A percentile compares a stretch with the other conserved stretches of the same genome.
Conservation (phyloP, 768 basidiomycete species). For the Mrakia frigida region DNA sequence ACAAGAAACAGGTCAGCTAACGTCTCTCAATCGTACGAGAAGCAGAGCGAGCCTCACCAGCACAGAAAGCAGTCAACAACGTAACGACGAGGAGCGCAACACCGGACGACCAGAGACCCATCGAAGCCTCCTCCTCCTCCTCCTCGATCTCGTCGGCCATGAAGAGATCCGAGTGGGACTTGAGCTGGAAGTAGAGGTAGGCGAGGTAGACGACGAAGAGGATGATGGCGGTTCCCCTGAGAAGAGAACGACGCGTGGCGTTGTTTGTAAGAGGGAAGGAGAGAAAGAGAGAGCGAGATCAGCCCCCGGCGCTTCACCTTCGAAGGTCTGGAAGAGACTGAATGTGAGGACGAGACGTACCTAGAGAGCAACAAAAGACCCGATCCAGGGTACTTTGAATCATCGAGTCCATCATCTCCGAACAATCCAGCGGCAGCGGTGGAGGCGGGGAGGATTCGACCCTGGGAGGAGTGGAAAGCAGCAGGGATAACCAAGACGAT, state of each 20-base stretch:
- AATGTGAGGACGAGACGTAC: too few relatives aligned
- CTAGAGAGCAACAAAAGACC: not conserved
- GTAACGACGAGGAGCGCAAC: slow-evolving; percentile 39
- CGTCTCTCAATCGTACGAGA: too few relatives aligned
- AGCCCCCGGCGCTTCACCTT: not conserved
- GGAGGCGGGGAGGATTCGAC: slow-evolving; percentile 38
- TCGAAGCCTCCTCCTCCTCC: slow-evolving; percentile 27
- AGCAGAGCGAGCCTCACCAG: too few relatives aligned
- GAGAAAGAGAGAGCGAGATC: not conserved
- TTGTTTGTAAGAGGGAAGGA: not conserved
- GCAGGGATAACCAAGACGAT: slow-evolving; percentile 89
- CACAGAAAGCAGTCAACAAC: slow-evolving; percentile 47
- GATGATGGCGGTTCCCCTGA: slow-evolving; percentile 28
- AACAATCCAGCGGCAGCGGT: not conserved
- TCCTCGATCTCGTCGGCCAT: slow-evolving; percentile 29
- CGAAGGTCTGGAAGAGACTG: too few relatives aligned
- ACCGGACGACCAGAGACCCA: slow-evolving; percentile 34
- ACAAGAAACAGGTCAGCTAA: too few relatives aligned
- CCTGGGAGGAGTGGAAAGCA: slow-evolving; percentile 54
- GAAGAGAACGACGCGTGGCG: not conserved
- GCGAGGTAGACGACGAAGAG: slow-evolving; percentile 39
- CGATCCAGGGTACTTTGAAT: not conserved
- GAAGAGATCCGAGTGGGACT: slow-evolving; percentile 28
- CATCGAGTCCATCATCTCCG: not conserved
- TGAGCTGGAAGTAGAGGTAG: slow-evolving; percentile 49